Evolutionary conservation across 2,329 filamentous ascomycete genomes (phyloP), one percentile per base, ranked within the genome.

Genomic region (Biscogniauxia sp.): DNA sequence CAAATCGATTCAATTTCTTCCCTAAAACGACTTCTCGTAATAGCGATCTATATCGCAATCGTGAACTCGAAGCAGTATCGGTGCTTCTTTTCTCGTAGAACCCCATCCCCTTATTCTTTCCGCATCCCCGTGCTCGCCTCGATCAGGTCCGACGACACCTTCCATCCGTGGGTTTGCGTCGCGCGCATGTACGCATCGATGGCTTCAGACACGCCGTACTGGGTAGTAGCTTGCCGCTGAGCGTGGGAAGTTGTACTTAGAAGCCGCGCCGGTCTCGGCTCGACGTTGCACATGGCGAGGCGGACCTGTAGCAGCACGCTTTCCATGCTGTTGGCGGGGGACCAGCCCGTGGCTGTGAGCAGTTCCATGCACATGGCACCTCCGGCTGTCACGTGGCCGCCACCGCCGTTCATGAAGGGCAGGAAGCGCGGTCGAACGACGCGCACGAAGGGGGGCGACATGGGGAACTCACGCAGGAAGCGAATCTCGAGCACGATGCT

Each of bases 301-400:
- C 90, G 88, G 23, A 97, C 88, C 73, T 96, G 91, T 25, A 96
- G 73, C 15, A 97, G 77, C 2, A 97, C 87, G 56, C 86, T 89
- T 72, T 97, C 93, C 66, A 97, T 87, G 19, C 84, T 87, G 55
- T 82, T 85, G 1, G 84, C 87, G 0, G 90, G 87, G 20, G 82
- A 87, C 93, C 93, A 97, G 25, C 93, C 93, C 6, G 86, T 85
- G 73, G 88, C 92, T 1, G 93, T 96, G 63, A 97, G 81, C 4
- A 95, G 81, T 74, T 95, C 88, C 86, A 96, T 93, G 74, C 85
- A 87, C 77, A 97, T 85, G 1, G 93, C 91, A 1, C 93, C 93
- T 23, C 93, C 93, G 1, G 81, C 78, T 0, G 93, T 96, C 61
- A 97, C 88, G 72, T 97, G 91, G 0, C 93, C 93, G 23, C 93